Percentiles rank a stretch among this genome's conserved stretches.
Conservation (phyloP, 2,329 filamentous ascomycete species). For the Paramyrothecium roridum region DNA sequence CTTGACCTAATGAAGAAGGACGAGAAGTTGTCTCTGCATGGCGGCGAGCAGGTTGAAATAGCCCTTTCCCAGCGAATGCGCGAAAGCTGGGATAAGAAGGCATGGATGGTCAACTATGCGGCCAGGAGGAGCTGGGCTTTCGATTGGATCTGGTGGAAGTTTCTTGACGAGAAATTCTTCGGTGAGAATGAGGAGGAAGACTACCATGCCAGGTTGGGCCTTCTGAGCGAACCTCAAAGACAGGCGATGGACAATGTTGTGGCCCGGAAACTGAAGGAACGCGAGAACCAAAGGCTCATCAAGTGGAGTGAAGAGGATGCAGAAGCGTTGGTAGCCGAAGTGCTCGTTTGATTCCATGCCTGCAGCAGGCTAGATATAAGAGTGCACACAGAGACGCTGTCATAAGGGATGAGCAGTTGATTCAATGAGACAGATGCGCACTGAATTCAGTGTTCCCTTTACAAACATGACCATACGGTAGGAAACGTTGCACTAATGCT, state of each 20-base stretch:
- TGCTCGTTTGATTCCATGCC: slow-evolving; percentile 5
- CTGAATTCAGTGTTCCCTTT: no score
- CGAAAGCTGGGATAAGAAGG: slow-evolving; percentile 29
- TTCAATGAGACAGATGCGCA: no score
- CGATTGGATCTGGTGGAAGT: slow-evolving; percentile 33
- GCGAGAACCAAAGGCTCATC: slow-evolving; percentile 3
- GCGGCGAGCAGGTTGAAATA: background rate
- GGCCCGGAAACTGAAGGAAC: slow-evolving; percentile 10
- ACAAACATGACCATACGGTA: no score
- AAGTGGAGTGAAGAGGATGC: slow-evolving; percentile 9
- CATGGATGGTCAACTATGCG: slow-evolving; percentile 30
- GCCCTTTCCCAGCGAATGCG: slow-evolving; percentile 28
- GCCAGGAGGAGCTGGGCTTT: slow-evolving; percentile 34
- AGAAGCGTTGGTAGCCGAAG: background rate
- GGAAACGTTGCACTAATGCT: no score
- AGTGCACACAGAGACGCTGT: no score
- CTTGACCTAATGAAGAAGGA: no score
- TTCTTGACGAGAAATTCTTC: slow-evolving; percentile 29
- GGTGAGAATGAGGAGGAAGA: slow-evolving; percentile 15
- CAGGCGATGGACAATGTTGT: slow-evolving; percentile 20
- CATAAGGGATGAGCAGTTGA: no score
- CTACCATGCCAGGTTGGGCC: slow-evolving; percentile 14
- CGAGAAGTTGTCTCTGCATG: no score
- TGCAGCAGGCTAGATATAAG: no score
- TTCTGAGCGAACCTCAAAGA: slow-evolving; percentile 14